These are phyloP conservation scores for Hypholoma sublateritium DNA, from an alignment of 768 basidiomycete genomes.

Conservation along the genomic window DNA sequence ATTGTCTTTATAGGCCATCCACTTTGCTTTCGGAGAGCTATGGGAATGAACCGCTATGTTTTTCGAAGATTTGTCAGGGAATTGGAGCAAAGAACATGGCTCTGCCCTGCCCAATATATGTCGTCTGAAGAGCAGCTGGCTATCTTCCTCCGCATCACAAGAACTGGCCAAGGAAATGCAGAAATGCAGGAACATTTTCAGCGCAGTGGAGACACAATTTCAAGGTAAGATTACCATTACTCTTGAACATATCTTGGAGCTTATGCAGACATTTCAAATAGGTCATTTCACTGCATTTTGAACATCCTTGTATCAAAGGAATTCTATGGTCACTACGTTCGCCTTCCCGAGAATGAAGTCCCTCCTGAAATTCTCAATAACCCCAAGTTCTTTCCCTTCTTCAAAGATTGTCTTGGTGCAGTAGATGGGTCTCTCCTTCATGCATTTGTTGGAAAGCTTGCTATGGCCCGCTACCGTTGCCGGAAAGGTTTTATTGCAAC, in stretches of 20 bases:
- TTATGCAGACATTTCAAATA: too few species aligned
- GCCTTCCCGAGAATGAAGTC: constrained; percentile 11
- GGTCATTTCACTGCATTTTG: constrained; percentile 19
- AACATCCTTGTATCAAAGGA: constrained; percentile 17
- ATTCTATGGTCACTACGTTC: constrained; percentile 15
- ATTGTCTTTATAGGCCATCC: constrained; percentile 16
- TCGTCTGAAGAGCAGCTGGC: constrained; percentile 34
- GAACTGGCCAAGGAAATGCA: constrained; percentile 24
- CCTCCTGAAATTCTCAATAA: constrained; percentile 18
- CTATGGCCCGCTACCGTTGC: constrained; percentile 15
- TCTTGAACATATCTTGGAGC: neutral
- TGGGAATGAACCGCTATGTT: constrained; percentile 27
- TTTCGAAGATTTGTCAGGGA: constrained; percentile 26
- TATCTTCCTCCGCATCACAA: constrained; percentile 31
- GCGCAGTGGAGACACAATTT: constrained; percentile 35
- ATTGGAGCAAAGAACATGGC: constrained; percentile 18
- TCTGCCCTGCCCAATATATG: constrained; percentile 21
- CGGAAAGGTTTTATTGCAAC: constrained; percentile 26
- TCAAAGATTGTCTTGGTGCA: constrained; percentile 23
- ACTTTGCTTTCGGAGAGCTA: constrained; percentile 17
- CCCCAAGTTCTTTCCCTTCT: constrained; percentile 24
- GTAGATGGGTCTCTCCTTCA: constrained; percentile 20
- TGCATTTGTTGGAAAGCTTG: constrained; percentile 13
- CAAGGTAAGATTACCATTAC: constrained; percentile 21
- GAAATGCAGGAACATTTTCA: constrained; percentile 37